Conservation (phyloP, 768 basidiomycete genomes). For the Serendipita vermifera region DNA sequence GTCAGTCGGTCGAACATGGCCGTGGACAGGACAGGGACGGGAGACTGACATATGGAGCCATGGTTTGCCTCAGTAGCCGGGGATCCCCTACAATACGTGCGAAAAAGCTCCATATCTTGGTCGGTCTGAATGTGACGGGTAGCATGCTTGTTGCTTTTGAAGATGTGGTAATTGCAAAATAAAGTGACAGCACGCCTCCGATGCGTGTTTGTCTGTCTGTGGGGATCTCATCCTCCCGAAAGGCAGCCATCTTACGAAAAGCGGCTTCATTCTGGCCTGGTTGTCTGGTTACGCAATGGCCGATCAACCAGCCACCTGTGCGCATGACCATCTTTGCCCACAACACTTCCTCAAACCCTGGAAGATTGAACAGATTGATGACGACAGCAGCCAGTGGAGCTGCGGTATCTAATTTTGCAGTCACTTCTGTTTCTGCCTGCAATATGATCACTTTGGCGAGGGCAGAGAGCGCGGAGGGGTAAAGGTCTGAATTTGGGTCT, state of each 20-base stretch:
- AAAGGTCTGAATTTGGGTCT: slow-evolving; percentile 31
- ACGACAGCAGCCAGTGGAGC: slow-evolving; percentile 69
- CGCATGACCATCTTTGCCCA: slow-evolving; percentile 77
- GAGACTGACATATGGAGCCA: slow-evolving; percentile 42
- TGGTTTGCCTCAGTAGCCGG: slow-evolving; percentile 39
- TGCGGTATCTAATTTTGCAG: slow-evolving; percentile 76
- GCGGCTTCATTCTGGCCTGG: slow-evolving; percentile 26
- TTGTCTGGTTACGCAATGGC: not conserved
- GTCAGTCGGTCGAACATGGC: slow-evolving; percentile 44
- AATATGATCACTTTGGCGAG: slow-evolving; percentile 76
- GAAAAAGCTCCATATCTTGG: slow-evolving; percentile 62
- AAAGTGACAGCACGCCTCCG: slow-evolving; percentile 72
- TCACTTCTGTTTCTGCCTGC: slow-evolving; percentile 89
- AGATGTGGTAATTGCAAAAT: slow-evolving; percentile 48
- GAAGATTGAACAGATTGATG: slow-evolving; percentile 43
- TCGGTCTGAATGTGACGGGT: slow-evolving; percentile 42
- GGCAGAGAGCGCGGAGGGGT: slow-evolving; percentile 70
- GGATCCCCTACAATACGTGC: slow-evolving; percentile 44
- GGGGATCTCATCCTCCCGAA: slow-evolving; percentile 35
- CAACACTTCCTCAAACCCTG: slow-evolving; percentile 57
- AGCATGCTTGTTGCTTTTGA: slow-evolving; percentile 28
- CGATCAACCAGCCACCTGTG: slow-evolving; percentile 74
- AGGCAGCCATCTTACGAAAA: slow-evolving; percentile 28
- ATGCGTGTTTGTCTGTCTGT: slow-evolving; percentile 56
- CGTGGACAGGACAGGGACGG: not conserved